phyloP scores from a whole-genome alignment of 2,329 filamentous ascomycete species.

The Penicillium sp. region DNA sequence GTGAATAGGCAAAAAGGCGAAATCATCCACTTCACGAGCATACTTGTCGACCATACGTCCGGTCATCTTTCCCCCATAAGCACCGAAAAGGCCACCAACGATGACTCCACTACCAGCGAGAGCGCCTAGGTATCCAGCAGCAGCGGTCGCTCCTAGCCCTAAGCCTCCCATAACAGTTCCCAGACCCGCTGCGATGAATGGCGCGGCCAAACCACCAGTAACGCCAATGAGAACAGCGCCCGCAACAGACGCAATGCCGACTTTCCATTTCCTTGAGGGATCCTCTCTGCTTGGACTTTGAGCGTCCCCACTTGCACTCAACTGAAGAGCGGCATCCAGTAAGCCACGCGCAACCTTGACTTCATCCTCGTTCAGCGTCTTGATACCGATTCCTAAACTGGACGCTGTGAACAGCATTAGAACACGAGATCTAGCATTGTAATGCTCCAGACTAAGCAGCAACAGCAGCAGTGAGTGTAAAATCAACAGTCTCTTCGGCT shows the following conservation, averaged over 20 bases:
- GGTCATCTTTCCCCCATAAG: slow-evolving; percentile 84
- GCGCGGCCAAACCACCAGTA: slow-evolving; percentile 78
- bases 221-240: slow-evolving; percentile 85
- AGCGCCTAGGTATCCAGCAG: slow-evolving; percentile 78
- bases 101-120: slow-evolving; percentile 79
- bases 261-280: slow-evolving; percentile 73
- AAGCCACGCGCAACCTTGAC: slow-evolving; percentile 75
- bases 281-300: slow-evolving; percentile 73
- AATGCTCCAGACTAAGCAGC: slow-evolving; percentile 76
- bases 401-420: slow-evolving; percentile 72
- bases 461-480: slow-evolving; percentile 75
- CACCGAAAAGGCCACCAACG: slow-evolving; percentile 85
- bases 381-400: slow-evolving; percentile 70
- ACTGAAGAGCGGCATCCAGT: slow-evolving; percentile 74
- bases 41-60: slow-evolving; percentile 89
- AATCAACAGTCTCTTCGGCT: slow-evolving; percentile 63
- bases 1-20: slow-evolving; percentile 79
- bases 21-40: slow-evolving; percentile 83
- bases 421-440: slow-evolving; percentile 73
- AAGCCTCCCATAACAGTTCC: slow-evolving; percentile 78
- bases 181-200: slow-evolving; percentile 77
- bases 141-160: slow-evolving; percentile 73
- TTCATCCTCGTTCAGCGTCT: slow-evolving; percentile 72
- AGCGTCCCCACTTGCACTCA: slow-evolving; percentile 78
- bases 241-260: slow-evolving; percentile 84